These are phyloP conservation scores for Lactarius vividus DNA, from an alignment of 768 basidiomycete genomes.

Conservation along the genomic window DNA sequence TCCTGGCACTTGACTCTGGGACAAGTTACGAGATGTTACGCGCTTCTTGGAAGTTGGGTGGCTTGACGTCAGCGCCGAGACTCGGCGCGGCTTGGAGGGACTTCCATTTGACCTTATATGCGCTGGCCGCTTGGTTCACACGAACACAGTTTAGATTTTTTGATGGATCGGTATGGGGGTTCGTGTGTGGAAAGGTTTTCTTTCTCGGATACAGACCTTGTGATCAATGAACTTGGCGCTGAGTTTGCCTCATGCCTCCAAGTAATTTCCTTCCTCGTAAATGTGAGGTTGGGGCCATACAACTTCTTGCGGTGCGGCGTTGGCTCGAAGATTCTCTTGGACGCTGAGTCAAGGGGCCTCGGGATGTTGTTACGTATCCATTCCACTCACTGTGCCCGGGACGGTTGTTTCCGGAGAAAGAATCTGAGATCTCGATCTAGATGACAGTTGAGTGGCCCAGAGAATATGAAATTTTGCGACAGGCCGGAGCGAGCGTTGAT, in stretches of 20 bases:
- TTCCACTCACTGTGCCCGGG: constrained; percentile 15
- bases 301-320: constrained; percentile 5
- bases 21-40: neutral
- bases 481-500: constrained; percentile 17
- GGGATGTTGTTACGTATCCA: constrained; percentile 17
- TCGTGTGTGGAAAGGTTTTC: neutral
- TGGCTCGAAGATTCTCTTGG: constrained; percentile 21
- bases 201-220: constrained; percentile 8
- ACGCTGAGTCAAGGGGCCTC: constrained; percentile 15
- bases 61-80: constrained; percentile 27
- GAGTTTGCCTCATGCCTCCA: constrained; percentile 9
- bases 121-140: constrained; percentile 15
- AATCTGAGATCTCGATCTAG: constrained; percentile 24
- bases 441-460: constrained; percentile 19
- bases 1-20: constrained; percentile 15
- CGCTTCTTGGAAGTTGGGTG: constrained; percentile 20
- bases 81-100: constrained; percentile 15
- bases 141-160: constrained; percentile 10
- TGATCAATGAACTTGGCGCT: constrained; percentile 14
- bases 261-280: constrained; percentile 2
- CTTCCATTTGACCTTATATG: constrained; percentile 27
- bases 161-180: constrained; percentile 8
- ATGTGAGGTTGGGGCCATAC: neutral
- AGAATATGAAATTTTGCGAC: constrained; percentile 23
- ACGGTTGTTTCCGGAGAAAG: constrained; percentile 20